Evolutionary conservation across 495 filamentous ascomycete species (phyloP), one percentile per base, ranked within the genome.

Genomic region (Copromyces sp.): DNA sequence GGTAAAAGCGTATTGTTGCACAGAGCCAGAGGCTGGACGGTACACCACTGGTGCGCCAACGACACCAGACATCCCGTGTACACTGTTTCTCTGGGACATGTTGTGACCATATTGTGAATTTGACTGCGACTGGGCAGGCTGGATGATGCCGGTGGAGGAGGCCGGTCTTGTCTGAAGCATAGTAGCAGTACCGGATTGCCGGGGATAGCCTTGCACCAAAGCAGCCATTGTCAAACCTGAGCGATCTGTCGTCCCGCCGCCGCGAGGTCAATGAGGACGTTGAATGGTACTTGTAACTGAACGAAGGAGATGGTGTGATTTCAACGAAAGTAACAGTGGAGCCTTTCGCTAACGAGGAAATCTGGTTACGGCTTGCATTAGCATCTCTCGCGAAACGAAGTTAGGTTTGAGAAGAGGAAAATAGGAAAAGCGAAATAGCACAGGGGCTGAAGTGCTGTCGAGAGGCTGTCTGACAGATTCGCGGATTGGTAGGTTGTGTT

Each of bases 161-260:
- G 84, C 83, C 69, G 93, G 90, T 77, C 92, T 90, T 74, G 91
- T 88, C 79, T 94, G 92, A 75, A 97, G 90, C 88, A 95, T 90
- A 71, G 91, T 91, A 78, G 92, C 88, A 74, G 91, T 92, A 78
- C 88, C 88, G 80, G 90, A 89, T 82, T 93, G 92, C 83, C 92
- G 89, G 77, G 93, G 91, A 80, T 94, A 94, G 74, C 93, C 88
- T 86, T 97, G 93, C 82, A 95, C 93, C 84, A 97, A 87, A 82
- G 93, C 93, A 84, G 93, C 93, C 93, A 97, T 97, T 79, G 74
- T 89, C 78, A 72, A 75, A 74, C 53, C 53, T 65, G 53, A 65
- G 53, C 53, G 53, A 65, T 65, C 53, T 65, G 29, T 65, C 29
- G 53, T 65, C 53, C 53, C 29, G 53, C 29, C 53, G 53, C 53